Evolutionary conservation across 345 rosid genomes (phyloP).

Genomic region (Sonneratia alba): DNA sequence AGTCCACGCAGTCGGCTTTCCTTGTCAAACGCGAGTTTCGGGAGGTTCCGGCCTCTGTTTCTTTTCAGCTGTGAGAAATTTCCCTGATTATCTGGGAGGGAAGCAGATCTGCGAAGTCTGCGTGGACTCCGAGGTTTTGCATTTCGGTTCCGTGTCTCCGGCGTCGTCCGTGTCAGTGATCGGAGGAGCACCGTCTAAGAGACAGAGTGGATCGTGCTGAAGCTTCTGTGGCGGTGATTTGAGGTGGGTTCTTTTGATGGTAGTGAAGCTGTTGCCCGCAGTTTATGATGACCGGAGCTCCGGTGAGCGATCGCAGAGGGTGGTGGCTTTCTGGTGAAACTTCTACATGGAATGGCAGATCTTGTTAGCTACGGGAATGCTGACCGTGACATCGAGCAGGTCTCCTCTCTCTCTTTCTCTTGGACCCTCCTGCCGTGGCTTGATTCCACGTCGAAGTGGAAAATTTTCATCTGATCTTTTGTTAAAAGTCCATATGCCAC

Average conservation of each 20-base stretch:
- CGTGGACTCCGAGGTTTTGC: not conserved
- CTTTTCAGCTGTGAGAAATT: not conserved
- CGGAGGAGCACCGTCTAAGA: not conserved
- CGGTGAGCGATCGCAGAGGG: slow-evolving; percentile 71
- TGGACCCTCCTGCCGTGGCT: not conserved
- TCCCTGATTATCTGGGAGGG: slow-evolving; percentile 1
- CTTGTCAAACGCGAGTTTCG: not conserved
- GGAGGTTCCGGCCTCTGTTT: not conserved
- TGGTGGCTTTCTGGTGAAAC: slow-evolving; percentile 49
- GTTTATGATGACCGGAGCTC: slow-evolving; percentile 84
- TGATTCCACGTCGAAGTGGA: not conserved
- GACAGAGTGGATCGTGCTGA: not conserved
- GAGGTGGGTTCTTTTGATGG: slow-evolving; percentile 17
- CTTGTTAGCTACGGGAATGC: slow-evolving; percentile 84
- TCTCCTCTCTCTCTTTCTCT: slow-evolving; percentile 7
- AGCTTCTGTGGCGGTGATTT: slow-evolving; percentile 3
- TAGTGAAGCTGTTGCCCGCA: slow-evolving; percentile 24
- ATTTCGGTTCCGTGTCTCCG: not conserved
- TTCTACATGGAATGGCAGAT: slow-evolving; percentile 99
- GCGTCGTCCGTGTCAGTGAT: not conserved
- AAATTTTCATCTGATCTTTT: not conserved
- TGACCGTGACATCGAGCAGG: slow-evolving; percentile 83
- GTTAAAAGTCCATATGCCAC: too few relatives aligned
- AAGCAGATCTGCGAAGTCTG: slow-evolving; percentile 5
- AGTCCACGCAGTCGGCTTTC: not conserved